phyloP scores from a whole-genome alignment of 768 basidiomycete genomes.

The Amanita pallidorosea region DNA sequence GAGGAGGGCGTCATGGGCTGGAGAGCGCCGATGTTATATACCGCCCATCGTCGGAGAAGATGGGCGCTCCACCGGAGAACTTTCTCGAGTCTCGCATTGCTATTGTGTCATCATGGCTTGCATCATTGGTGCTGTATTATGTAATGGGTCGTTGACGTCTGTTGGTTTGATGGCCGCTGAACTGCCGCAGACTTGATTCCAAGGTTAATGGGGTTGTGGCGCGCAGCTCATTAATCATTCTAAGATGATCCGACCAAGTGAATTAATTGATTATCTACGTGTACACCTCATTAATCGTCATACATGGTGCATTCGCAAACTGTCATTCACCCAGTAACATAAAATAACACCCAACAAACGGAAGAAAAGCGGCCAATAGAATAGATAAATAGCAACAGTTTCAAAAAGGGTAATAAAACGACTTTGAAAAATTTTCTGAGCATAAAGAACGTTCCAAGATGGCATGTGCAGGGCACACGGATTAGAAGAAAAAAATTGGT shows the following conservation, averaged over 20 bases:
- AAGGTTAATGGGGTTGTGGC: no score
- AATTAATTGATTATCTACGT: no score
- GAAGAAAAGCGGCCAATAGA: no score
- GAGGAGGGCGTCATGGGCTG: neutral
- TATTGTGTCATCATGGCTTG: constrained; percentile 5
- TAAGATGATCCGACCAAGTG: no score
- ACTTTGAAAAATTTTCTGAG: neutral
- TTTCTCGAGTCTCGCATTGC: constrained; percentile 1
- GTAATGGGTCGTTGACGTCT: no score
- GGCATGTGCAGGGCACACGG: neutral
- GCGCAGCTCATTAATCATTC: no score
- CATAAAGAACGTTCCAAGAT: neutral
- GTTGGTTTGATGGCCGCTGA: no score
- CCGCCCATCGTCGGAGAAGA: neutral
- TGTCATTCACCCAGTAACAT: neutral
- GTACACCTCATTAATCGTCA: no score
- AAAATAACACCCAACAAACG: neutral
- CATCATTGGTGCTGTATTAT: neutral
- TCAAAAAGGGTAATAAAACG: neutral
- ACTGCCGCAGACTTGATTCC: no score
- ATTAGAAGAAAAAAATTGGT: neutral
- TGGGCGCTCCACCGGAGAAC: neutral
- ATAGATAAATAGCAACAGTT: neutral
- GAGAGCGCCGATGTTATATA: neutral
- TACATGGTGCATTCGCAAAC: no score